Conservation (phyloP, 2,329 filamentous ascomycete species). For the Uncinocarpus reesii region DNA sequence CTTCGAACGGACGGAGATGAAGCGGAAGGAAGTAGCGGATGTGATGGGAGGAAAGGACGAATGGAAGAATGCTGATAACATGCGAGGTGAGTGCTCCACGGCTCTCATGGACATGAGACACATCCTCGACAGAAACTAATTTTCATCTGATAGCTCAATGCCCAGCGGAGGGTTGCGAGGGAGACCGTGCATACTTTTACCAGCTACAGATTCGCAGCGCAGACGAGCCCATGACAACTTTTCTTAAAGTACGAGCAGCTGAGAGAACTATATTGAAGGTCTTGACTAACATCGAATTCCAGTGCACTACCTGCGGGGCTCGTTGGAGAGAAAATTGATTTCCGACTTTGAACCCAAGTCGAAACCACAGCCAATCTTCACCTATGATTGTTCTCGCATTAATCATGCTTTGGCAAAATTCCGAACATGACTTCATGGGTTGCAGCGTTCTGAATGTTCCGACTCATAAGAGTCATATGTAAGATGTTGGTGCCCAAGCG, state of each 20-base stretch:
- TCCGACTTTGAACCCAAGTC: not conserved
- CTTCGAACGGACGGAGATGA: slow-evolving; percentile 70
- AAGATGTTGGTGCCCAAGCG: not conserved
- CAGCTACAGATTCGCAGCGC: slow-evolving; percentile 96
- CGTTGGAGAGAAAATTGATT: slow-evolving; percentile 42
- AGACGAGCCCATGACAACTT: slow-evolving; percentile 96
- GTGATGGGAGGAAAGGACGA: slow-evolving; percentile 80
- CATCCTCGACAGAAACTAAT: not conserved
- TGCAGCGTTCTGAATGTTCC: too few relatives aligned
- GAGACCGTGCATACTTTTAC: slow-evolving; percentile 81
- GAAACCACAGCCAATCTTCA: not conserved
- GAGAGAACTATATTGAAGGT: not conserved
- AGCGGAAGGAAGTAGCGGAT: slow-evolving; percentile 77
- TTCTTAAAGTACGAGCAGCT: slow-evolving; percentile 59
- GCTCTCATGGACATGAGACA: not conserved
- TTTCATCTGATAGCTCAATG: slow-evolving; percentile 56
- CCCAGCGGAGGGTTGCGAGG: slow-evolving; percentile 67
- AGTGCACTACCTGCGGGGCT: slow-evolving; percentile 40
- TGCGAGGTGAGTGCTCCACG: slow-evolving; percentile 41
- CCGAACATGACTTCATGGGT: too few relatives aligned
- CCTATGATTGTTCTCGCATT: not conserved
- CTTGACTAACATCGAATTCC: slow-evolving; percentile 9
- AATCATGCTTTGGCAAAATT: not conserved
- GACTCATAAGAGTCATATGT: not conserved
- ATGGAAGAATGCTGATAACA: slow-evolving; percentile 87